Conservation (phyloP, 768 basidiomycete genomes). For the Naematelia aurantialba region DNA sequence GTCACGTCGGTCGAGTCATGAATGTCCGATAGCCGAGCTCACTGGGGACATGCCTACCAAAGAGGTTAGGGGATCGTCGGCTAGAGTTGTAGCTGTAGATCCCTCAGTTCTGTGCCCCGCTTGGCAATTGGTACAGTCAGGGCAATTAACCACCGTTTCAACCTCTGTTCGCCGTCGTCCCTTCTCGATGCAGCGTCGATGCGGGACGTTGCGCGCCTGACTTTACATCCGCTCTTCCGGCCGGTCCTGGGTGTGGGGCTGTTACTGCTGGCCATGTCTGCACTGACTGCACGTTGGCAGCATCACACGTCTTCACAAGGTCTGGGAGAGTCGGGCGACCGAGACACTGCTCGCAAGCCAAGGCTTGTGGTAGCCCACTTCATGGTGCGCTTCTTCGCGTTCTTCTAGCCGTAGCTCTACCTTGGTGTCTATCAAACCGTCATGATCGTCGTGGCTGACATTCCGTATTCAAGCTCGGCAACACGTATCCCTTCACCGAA, state of each 20-base stretch:
- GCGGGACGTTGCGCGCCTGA: neutral
- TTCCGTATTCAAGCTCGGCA: slow-evolving; percentile 40
- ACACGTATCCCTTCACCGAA: slow-evolving; percentile 46
- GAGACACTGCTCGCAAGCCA: neutral
- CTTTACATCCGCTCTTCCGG: slow-evolving; percentile 15
- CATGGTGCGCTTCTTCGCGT: slow-evolving; percentile 40
- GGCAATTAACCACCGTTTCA: no score
- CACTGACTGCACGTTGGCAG: slow-evolving; percentile 7
- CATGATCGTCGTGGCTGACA: neutral
- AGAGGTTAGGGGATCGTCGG: no score
- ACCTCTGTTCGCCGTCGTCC: no score
- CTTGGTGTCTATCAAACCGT: slow-evolving; percentile 3
- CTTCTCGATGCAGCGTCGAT: neutral
- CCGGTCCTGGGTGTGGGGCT: slow-evolving; percentile 1
- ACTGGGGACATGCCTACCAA: no score
- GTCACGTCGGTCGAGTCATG: neutral
- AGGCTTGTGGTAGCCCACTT: slow-evolving; percentile 48
- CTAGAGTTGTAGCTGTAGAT: no score
- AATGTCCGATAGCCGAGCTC: neutral
- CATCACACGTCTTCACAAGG: no score
- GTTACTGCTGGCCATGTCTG: slow-evolving; percentile 4
- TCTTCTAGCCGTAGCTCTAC: neutral
- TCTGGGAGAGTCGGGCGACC: neutral
- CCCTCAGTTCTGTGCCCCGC: no score
- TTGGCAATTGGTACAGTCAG: no score